A percentile compares a stretch with the other conserved stretches of the same genome.
phyloP scores from a whole-genome alignment of 73 alveolate genomes.

The Paramecium caudatum region DNA sequence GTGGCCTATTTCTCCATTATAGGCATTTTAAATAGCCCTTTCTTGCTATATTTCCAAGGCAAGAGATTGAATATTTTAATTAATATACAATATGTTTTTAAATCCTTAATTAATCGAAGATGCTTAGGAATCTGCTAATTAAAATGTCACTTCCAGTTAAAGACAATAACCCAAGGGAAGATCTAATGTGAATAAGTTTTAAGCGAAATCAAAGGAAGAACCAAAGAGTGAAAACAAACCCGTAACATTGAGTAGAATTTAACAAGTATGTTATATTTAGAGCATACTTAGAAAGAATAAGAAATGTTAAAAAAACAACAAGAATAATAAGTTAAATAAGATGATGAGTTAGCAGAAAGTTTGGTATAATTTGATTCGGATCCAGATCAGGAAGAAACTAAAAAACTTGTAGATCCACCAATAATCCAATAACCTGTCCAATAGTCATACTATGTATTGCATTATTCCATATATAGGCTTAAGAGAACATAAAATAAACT shows the following conservation, averaged over 20 bases:
- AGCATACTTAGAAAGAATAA: not conserved
- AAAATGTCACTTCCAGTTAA: not conserved
- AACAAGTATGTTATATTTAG: no score
- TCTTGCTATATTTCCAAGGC: slow-evolving; percentile 19
- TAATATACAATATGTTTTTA: slow-evolving; percentile 7
- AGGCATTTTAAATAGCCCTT: slow-evolving; percentile 30
- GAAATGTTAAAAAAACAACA: not conserved
- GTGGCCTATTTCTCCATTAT: slow-evolving; percentile 25
- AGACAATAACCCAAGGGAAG: not conserved
- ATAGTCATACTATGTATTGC: no score
- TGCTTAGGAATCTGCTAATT: slow-evolving; percentile 16
- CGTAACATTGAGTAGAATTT: slow-evolving; percentile 27
- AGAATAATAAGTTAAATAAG: not conserved
- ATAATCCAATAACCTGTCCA: no score
- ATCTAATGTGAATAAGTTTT: not conserved
- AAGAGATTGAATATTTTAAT: not conserved
- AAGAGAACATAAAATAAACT: no score
- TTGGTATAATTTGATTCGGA: slow-evolving; percentile 33
- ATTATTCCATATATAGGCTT: no score
- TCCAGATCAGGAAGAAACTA: slow-evolving; percentile 26
- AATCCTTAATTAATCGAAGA: slow-evolving; percentile 33
- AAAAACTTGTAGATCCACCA: not conserved
- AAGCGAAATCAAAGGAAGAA: slow-evolving; percentile 2
- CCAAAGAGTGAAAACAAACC: slow-evolving; percentile 4
- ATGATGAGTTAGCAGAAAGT: slow-evolving; percentile 16